Evolutionary conservation across 257 asterid species (phyloP), one percentile per base, ranked within the genome.

Genomic region (Nicotiana undulata): DNA sequence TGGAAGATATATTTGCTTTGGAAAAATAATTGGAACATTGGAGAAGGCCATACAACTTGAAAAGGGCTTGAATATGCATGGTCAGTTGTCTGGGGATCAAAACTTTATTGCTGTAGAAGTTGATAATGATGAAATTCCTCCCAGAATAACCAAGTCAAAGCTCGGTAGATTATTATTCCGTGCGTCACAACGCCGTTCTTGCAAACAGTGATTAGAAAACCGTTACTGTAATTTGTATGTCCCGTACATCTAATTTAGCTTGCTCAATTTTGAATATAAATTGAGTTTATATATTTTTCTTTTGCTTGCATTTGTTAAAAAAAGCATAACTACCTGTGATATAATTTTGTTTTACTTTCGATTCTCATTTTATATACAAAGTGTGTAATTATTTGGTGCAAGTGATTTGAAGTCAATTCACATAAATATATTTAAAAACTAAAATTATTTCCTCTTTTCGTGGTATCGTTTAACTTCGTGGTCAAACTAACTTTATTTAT

Each of bases 1-100:
- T 17, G 88, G 88, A 26, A 44, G 88, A 53, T 85, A 85, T 34
- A 70, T 85, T 26, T 83, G 86, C 80, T 80, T 68, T 12, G 86
- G 84, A 56, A 80, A 77, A 68, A 60, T 81, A 16, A 24, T 85
- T 7, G 79, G 53, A 26, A 77, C 82, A 68, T 8, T 63, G 34
- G 86, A 85, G 44, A 86, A 85, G 2, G 85, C 83, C 18, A 29
- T 79, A 52, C 83, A 66, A 65, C 64, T 85, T 1, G 88, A 83
- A 78, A 81, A 63, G 28, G 49, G 78, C 16, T 58, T 85, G 79
- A 82, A 82, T 66, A 74, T 79, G 81, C 63, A 49, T 51, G 82
- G 85, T 17, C 65, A 81, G 17, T 74, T 85, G 11, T 80, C 86
- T 29, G 64, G 80, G 40, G 75, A 77, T 59, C 55, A 64, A 63